Evolutionary conservation across 306 rosid species (phyloP).

Genomic region (Sechiopsis laciniata): DNA sequence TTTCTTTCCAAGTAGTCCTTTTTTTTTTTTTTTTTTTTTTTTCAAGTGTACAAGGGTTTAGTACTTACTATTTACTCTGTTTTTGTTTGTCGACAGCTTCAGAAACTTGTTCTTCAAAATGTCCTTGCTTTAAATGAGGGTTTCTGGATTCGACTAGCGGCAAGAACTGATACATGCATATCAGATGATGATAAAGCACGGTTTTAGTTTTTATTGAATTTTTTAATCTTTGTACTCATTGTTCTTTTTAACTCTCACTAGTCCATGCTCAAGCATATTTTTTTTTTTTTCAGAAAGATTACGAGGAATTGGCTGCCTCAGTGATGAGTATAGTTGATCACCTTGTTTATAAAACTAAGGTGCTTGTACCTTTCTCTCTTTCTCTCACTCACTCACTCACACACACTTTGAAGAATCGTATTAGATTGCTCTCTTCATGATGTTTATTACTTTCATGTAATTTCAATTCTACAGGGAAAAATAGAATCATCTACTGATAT

Average conservation of each 20-base stretch:
- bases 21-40: too few species aligned
- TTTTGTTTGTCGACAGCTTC: conserved; percentile 54
- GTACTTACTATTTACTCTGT: conserved; percentile 20
- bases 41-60: neutral
- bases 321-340: conserved; percentile 69
- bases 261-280: neutral
- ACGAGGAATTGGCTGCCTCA: conserved; percentile 75
- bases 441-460: neutral
- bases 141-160: conserved; percentile 88
- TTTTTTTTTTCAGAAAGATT: conserved; percentile 86
- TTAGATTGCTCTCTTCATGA: neutral
- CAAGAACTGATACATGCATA: conserved; percentile 82
- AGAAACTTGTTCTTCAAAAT: conserved; percentile 74
- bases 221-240: conserved; percentile 19
- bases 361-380: conserved; percentile 31
- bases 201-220: conserved; percentile 27
- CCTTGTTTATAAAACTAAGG: conserved; percentile 78
- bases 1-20: neutral
- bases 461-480: conserved; percentile 51
- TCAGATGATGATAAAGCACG: conserved; percentile 87
- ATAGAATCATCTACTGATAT: conserved; percentile 87
- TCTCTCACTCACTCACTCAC: too few species aligned
- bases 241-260: conserved; percentile 10
- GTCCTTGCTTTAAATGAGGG: conserved; percentile 71
- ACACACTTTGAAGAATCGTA: neutral